Percentiles rank a stretch among this genome's conserved stretches.
phyloP scores from a whole-genome alignment of 2,329 filamentous ascomycete species.

The Monilinia laxa region DNA sequence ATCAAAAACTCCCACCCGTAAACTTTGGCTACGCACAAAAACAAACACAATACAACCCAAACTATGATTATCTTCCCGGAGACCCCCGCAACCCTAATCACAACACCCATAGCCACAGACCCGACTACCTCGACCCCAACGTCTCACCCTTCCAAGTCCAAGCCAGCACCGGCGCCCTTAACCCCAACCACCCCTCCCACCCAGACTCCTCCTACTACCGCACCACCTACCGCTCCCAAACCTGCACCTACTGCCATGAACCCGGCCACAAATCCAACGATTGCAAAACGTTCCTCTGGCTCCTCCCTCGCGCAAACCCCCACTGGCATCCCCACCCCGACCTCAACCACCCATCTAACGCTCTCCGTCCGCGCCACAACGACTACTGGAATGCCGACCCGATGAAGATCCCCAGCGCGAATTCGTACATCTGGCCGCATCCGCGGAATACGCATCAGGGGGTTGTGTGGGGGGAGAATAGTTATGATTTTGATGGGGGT shows the following conservation, averaged over 20 bases:
- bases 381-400: not conserved
- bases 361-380: not conserved
- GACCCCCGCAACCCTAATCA: not conserved
- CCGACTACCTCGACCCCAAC: not conserved
- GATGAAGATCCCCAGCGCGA: accelerated
- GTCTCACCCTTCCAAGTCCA: not conserved
- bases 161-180: not conserved
- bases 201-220: constrained; percentile 5
- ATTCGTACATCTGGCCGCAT: constrained; percentile 5
- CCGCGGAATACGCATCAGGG: not conserved
- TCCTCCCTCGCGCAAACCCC: not conserved
- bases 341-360: not conserved
- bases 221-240: not conserved
- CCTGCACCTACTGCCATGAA: not conserved
- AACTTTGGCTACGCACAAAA: not conserved
- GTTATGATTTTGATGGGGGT: accelerated
- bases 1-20: not conserved
- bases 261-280: not conserved
- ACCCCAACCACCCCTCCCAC: not conserved
- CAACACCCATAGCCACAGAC: not conserved
- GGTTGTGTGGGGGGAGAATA: not conserved
- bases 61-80: not conserved
- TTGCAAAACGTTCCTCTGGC: not conserved
- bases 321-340: not conserved
- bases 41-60: not conserved